phyloP scores from a whole-genome alignment of 2,329 filamentous ascomycete species.

The Parastagonospora avenae region DNA sequence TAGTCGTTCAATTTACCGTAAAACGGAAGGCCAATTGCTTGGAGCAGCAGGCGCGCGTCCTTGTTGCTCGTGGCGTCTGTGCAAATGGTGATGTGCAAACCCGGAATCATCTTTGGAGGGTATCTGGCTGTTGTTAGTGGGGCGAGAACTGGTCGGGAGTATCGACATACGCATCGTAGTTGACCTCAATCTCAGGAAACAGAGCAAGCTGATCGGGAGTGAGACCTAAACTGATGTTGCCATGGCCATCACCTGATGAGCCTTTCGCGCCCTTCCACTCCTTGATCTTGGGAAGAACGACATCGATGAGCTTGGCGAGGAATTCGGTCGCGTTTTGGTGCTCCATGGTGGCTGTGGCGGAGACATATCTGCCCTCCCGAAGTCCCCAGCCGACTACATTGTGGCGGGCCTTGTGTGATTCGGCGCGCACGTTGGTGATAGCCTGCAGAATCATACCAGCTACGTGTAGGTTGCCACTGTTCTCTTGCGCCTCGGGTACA shows the following conservation, averaged over 20 bases:
- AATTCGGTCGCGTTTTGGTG: constrained; percentile 89
- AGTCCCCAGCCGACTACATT: constrained; percentile 79
- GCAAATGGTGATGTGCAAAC: constrained; percentile 81
- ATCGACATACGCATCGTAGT: constrained; percentile 80
- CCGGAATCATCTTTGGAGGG: constrained; percentile 77
- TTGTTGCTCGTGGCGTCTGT: constrained; percentile 84
- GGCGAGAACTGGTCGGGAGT: neutral
- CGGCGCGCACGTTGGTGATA: constrained; percentile 77
- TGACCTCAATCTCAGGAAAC: constrained; percentile 94
- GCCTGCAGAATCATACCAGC: constrained; percentile 84
- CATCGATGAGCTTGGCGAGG: constrained; percentile 83
- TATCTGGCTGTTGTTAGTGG: constrained; percentile 54
- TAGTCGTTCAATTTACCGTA: constrained; percentile 68
- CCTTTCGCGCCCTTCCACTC: constrained; percentile 86
- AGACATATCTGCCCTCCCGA: constrained; percentile 70
- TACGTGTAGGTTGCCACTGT: constrained; percentile 78
- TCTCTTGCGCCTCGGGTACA: constrained; percentile 69
- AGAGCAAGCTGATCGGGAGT: constrained; percentile 74
- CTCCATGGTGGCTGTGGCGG: constrained; percentile 76
- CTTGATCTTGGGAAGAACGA: constrained; percentile 94
- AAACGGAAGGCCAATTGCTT: constrained; percentile 78
- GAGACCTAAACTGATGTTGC: constrained; percentile 86
- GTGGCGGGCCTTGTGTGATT: constrained; percentile 70
- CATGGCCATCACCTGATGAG: constrained; percentile 81
- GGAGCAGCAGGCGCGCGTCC: constrained; percentile 78